These are phyloP conservation scores for Nepenthes gracilis DNA, from an alignment of 148 eudicot species.

Conservation along the genomic window DNA sequence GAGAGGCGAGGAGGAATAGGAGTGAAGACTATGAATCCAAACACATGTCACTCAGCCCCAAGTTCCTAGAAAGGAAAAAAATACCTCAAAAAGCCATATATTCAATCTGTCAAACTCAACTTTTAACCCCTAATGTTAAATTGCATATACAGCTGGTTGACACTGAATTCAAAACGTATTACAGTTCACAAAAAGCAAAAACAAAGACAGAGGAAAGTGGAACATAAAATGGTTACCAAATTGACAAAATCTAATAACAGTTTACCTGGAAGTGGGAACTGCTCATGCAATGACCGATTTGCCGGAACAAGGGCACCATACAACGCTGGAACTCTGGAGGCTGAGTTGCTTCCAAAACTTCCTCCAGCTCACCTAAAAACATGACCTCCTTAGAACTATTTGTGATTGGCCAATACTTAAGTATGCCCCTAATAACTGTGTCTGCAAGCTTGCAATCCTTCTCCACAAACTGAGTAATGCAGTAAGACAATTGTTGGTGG, in stretches of 20 bases:
- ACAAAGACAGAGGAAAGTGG: not conserved
- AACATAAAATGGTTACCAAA: not conserved
- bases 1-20: too few species aligned
- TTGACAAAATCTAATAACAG: not conserved
- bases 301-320: slow-evolving; percentile 7
- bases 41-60: too few species aligned
- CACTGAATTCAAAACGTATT: too few species aligned
- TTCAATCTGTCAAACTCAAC: too few species aligned
- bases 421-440: slow-evolving; percentile 3
- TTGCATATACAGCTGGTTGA: too few species aligned
- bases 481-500: slow-evolving; percentile 8
- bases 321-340: slow-evolving; percentile 6
- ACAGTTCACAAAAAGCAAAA: not conserved
- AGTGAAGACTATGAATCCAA: too few species aligned
- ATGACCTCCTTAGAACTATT: slow-evolving; percentile 7
- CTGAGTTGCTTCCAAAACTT: slow-evolving; percentile 7
- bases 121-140: too few species aligned
- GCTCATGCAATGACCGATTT: slow-evolving; percentile 4
- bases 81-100: too few species aligned
- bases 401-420: slow-evolving; percentile 7
- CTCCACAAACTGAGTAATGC: slow-evolving; percentile 6
- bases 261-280: slow-evolving; percentile 6
- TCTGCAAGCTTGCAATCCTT: slow-evolving; percentile 6
- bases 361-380: slow-evolving; percentile 9
- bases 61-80: too few species aligned